Conservation (phyloP, 1,284 basidiomycete species). For the Leccinum cinnamomeum region DNA sequence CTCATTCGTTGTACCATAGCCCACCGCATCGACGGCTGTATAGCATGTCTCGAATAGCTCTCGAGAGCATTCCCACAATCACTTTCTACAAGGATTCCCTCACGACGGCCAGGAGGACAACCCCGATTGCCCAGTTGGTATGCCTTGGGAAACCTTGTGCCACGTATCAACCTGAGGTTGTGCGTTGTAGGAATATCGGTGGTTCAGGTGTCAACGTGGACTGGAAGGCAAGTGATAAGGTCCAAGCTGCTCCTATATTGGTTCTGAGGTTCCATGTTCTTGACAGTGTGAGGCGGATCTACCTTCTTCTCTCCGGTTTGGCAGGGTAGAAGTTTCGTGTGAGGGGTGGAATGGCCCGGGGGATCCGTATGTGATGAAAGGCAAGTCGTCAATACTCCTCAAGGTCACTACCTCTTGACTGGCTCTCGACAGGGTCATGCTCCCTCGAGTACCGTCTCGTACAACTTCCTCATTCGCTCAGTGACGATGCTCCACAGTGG, state of each 20-base stretch:
- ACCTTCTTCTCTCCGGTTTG: constrained; percentile 77
- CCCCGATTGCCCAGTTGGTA: constrained; percentile 72
- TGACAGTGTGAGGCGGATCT: constrained; percentile 85
- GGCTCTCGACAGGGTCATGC: constrained; percentile 64
- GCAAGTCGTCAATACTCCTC: constrained; percentile 39
- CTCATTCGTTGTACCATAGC: background rate
- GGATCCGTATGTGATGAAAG: constrained; percentile 83
- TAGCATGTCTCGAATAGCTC: constrained; percentile 64
- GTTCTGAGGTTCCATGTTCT: constrained; percentile 15
- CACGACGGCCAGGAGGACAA: constrained; percentile 67
- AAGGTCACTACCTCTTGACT: background rate
- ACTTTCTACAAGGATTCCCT: constrained; percentile 74
- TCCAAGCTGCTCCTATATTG: constrained; percentile 4
- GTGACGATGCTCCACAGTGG: constrained; percentile 27
- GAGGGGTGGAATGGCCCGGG: constrained; percentile 85
- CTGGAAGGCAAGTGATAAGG: constrained; percentile 65
- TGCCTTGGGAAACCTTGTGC: constrained; percentile 81
- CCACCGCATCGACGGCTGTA: background rate
- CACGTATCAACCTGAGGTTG: constrained; percentile 79
- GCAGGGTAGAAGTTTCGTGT: constrained; percentile 80
- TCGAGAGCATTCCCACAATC: constrained; percentile 69
- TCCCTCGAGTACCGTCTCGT: constrained; percentile 79
- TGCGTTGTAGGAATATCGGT: constrained; percentile 81
- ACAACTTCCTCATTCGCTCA: constrained; percentile 54
- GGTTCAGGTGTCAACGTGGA: constrained; percentile 75